Evolutionary conservation across 2,329 filamentous ascomycete species (phyloP).

Genomic region (Torrubiella hemipterigena): DNA sequence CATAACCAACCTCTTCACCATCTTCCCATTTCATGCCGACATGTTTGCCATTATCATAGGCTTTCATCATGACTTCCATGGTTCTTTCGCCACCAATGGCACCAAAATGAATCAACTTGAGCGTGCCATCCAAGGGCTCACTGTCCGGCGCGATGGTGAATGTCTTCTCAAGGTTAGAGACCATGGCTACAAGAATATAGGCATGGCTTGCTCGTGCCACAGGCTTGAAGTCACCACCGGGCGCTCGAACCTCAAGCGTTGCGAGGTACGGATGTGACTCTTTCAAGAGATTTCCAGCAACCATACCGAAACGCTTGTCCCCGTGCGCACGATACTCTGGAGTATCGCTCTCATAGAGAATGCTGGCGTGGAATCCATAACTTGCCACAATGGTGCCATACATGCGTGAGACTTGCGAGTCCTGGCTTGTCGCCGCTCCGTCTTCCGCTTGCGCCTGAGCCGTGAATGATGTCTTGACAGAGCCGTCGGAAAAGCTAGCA

Average conservation of each 20-base stretch:
- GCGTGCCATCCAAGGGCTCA: slow-evolving; percentile 54
- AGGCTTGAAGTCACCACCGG: slow-evolving; percentile 8
- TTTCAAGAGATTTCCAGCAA: slow-evolving; percentile 61
- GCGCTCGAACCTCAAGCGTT: slow-evolving; percentile 21
- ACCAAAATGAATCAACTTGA: slow-evolving; percentile 67
- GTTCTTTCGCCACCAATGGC: slow-evolving; percentile 50
- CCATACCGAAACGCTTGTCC: slow-evolving; percentile 70
- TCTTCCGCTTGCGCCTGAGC: slow-evolving; percentile 6
- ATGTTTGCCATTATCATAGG: slow-evolving; percentile 46
- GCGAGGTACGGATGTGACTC: slow-evolving; percentile 38
- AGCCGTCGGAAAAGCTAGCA: slow-evolving; percentile 47
- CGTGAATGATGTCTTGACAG: slow-evolving; percentile 31
- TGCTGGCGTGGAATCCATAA: slow-evolving; percentile 79
- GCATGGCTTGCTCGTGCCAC: slow-evolving; percentile 42
- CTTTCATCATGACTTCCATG: slow-evolving; percentile 65
- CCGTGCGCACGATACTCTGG: slow-evolving; percentile 68
- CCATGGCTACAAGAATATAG: slow-evolving; percentile 66
- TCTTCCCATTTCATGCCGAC: slow-evolving; percentile 36
- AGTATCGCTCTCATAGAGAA: slow-evolving; percentile 88
- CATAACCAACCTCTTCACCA: slow-evolving; percentile 58
- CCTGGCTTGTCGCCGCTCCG: slow-evolving; percentile 13
- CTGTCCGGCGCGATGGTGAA: slow-evolving; percentile 73
- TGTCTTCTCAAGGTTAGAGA: slow-evolving; percentile 69
- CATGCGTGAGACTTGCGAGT: slow-evolving; percentile 26
- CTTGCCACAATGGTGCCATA: slow-evolving; percentile 77